phyloP scores from a whole-genome alignment of 768 basidiomycete species.

The Cystobasidium ongulense region DNA sequence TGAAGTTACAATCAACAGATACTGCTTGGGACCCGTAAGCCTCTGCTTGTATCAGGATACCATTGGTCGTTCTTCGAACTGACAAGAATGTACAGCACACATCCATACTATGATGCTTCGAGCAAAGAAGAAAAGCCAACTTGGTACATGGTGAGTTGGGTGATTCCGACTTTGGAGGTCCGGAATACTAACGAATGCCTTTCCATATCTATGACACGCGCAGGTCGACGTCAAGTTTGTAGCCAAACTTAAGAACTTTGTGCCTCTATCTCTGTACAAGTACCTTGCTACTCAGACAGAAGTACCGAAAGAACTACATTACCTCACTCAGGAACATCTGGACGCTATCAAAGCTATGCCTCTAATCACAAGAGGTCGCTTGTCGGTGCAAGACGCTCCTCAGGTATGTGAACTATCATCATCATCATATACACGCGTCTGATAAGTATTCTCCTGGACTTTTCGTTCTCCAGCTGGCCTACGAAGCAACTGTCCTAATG shows the following conservation, averaged over 20 bases:
- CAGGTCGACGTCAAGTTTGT: constrained; percentile 50
- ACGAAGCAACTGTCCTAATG: constrained; percentile 56
- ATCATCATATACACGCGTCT: neutral
- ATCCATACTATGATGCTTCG: constrained; percentile 51
- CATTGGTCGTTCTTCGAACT: neutral
- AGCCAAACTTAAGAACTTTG: constrained; percentile 60
- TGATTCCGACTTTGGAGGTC: neutral
- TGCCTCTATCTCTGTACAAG: constrained; percentile 66
- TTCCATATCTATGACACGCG: constrained; percentile 33
- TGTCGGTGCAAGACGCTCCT: constrained; percentile 75
- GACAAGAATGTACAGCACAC: neutral
- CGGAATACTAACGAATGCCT: neutral
- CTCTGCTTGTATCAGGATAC: neutral
- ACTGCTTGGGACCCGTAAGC: constrained; percentile 29
- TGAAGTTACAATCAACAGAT: neutral
- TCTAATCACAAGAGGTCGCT: constrained; percentile 66
- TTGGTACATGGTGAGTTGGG: constrained; percentile 84
- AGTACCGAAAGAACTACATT: constrained; percentile 5
- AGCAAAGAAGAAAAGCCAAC: constrained; percentile 64
- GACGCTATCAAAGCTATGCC: constrained; percentile 57
- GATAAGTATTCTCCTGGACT: neutral
- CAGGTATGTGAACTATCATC: neutral
- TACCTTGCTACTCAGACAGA: constrained; percentile 45
- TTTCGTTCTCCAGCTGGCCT: constrained; percentile 52
- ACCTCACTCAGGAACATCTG: constrained; percentile 31